These are phyloP conservation scores for Ilyonectria destructans DNA, from an alignment of 2,329 filamentous ascomycete species.

Conservation along the genomic window DNA sequence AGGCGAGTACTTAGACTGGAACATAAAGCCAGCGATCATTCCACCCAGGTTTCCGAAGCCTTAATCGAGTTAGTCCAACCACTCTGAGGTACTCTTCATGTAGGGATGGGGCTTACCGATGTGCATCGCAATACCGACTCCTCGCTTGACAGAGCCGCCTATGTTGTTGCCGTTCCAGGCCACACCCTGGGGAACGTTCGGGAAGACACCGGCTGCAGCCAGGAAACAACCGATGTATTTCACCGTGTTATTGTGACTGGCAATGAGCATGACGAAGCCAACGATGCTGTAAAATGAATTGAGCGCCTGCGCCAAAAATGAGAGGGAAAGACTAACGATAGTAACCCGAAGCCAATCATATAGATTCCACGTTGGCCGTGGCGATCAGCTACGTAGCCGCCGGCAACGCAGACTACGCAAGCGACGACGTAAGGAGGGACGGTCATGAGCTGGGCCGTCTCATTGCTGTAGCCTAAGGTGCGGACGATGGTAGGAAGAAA, in stretches of 20 bases:
- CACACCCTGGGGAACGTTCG: slow-evolving; percentile 69
- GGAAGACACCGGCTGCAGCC: slow-evolving; percentile 61
- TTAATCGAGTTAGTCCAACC: slow-evolving; percentile 39
- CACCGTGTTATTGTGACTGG: slow-evolving; percentile 55
- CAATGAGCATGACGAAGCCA: slow-evolving; percentile 54
- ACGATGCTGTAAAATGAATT: slow-evolving; percentile 44
- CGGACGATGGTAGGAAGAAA: slow-evolving; percentile 58
- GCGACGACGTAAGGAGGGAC: slow-evolving; percentile 58
- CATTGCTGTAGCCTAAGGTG: slow-evolving; percentile 56
- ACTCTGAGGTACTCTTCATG: background rate
- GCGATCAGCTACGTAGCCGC: slow-evolving; percentile 63
- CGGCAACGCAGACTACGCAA: slow-evolving; percentile 54
- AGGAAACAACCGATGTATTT: slow-evolving; percentile 68
- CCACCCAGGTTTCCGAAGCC: slow-evolving; percentile 53
- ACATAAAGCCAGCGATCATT: slow-evolving; percentile 55
- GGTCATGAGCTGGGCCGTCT: slow-evolving; percentile 57
- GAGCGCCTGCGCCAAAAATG: background rate
- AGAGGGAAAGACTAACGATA: slow-evolving; percentile 50
- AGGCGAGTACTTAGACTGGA: slow-evolving; percentile 73
- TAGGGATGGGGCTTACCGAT: slow-evolving; percentile 57
- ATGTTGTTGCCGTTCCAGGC: slow-evolving; percentile 76
- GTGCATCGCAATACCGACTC: slow-evolving; percentile 71
- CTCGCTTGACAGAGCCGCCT: slow-evolving; percentile 69
- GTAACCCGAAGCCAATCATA: slow-evolving; percentile 56
- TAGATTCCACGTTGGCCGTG: slow-evolving; percentile 57